Base-by-base conservation (phyloP, 1,139 yeast genomes). In the Scheffersomyces lignicola region DNA sequence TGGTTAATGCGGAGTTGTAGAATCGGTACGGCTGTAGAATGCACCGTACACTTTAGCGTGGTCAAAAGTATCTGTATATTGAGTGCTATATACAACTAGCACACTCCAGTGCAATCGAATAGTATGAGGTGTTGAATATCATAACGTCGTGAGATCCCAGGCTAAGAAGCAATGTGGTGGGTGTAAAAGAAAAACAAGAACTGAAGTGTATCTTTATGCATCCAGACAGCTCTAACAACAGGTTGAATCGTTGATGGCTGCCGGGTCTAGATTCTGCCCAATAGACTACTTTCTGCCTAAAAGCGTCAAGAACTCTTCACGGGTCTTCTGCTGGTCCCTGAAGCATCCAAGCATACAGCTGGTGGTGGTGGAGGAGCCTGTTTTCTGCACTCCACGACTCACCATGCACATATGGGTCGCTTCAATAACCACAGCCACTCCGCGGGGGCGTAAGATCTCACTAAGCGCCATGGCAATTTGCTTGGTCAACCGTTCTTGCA, bases 401-500 rank as follows among this genome's bases (percentile, higher is more conserved):
- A 90, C 97, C 99, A 92, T 92, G 62, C 99, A 92, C 98, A 94
- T 92, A 58, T 92, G 99, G 7, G 94, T 80, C 18, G 97, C 97
- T 61, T 92, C 98, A 54, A 92, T 89, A 16, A 92, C 97, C 26
- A 92, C 98, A 0, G 97, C 98, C 10, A 92, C 98, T 37, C 98
- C 98, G 51, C 92, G 76, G 12, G 99, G 98, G 54, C 84, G 83
- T 51, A 92, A 70, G 42, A 90, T 86, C 54, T 89, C 97, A 60
- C 84, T 80, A 34, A 92, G 63, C 0, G 98, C 97, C 86, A 89
- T 87, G 27, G 98, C 97, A 37, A 92, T 90, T 60, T 92, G 98
- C 59, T 92, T 92, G 11, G 98, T 92, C 44, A 92, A 73, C 47
- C 99, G 74, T 58, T 92, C 99, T 61, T 92, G 99, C 8, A 92